Evolutionary conservation across 345 rosid species (phyloP).

Genomic region (Citrus inodora): DNA sequence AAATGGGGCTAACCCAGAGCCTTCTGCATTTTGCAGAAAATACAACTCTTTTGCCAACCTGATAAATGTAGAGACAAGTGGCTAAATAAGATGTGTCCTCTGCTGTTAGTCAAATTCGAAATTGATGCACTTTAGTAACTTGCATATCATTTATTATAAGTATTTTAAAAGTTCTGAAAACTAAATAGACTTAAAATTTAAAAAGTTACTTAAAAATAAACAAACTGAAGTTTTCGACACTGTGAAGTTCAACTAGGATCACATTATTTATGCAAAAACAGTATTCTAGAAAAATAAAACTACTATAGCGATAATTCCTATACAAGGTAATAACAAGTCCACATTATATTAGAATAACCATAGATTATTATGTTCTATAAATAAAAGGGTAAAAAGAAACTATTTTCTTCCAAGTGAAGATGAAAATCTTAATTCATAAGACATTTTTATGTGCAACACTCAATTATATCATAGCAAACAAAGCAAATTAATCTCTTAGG

Average conservation of each 20-base stretch:
- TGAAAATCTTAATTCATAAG: neutral
- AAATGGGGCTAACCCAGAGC: constrained; percentile 93
- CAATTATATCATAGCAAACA: neutral
- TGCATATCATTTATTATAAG: neutral
- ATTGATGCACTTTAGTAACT: neutral
- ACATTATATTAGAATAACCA: neutral
- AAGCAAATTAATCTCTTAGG: neutral
- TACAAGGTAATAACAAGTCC: neutral
- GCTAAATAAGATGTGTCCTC: neutral
- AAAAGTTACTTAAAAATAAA: no score
- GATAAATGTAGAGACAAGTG: constrained; percentile 10
- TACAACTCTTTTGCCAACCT: constrained; percentile 80
- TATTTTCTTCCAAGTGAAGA: neutral
- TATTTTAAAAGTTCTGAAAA: no score
- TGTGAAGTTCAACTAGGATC: neutral
- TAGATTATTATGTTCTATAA: neutral
- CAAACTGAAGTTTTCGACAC: no score
- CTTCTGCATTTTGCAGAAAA: constrained; percentile 95
- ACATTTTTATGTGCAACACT: no score
- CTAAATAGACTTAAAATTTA: no score
- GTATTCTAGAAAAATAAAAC: neutral
- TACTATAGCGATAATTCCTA: neutral
- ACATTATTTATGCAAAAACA: neutral
- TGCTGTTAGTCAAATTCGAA: neutral
- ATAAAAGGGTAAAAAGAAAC: neutral